Evolutionary conservation across 345 rosid species (phyloP).

Genomic region (Cardamine occulta): DNA sequence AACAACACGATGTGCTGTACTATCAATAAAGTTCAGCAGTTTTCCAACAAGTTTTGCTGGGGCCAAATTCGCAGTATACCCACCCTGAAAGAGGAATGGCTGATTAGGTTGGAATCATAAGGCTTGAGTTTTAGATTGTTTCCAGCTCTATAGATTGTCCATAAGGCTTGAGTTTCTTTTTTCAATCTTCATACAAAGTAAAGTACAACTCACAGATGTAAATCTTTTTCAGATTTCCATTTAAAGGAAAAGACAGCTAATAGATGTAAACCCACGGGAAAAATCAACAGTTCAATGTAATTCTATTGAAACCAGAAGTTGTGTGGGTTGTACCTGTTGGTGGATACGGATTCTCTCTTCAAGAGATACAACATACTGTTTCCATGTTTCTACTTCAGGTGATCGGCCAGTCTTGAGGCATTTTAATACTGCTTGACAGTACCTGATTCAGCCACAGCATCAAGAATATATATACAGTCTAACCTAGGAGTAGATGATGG

Average conservation of each 20-base stretch:
- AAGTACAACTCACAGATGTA: conserved; percentile 8
- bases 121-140: not conserved
- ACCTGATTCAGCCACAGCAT: conserved; percentile 49
- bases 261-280: conserved; percentile 9
- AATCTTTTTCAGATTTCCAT: not conserved
- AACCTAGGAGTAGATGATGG: conserved; percentile 1
- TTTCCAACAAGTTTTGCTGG: conserved; percentile 68
- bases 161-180: not conserved
- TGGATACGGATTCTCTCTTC: conserved; percentile 74
- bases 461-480: conserved; percentile 39
- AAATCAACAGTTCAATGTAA: conserved; percentile 6
- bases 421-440: conserved; percentile 72
- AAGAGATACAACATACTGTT: conserved; percentile 54
- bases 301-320: conserved; percentile 10
- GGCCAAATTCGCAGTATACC: conserved; percentile 59
- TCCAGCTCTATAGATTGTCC: not conserved
- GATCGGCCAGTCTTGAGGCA: conserved; percentile 67
- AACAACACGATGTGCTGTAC: conserved; percentile 71
- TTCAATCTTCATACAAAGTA: not conserved
- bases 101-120: conserved; percentile 22
- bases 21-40: conserved; percentile 65
- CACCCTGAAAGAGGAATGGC: conserved; percentile 55
- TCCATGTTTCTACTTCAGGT: conserved; percentile 68
- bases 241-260: not conserved
- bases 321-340: conserved; percentile 59